Base-by-base conservation (phyloP, 169 alveolate genomes). In the Cryptosporidium andersoni region DNA sequence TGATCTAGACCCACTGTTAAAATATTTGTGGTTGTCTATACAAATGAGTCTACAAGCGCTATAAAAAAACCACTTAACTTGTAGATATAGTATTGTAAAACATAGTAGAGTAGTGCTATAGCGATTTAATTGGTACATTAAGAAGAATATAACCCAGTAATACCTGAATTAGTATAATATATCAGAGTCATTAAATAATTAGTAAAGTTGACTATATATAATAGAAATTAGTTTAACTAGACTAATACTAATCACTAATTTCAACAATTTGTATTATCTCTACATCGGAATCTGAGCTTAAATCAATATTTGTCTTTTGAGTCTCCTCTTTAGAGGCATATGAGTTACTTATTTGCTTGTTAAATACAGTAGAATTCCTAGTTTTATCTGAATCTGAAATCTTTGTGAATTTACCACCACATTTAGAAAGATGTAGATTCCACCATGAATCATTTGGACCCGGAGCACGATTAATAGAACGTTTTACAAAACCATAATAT, bases 401-500 rank as follows among this genome's bases (percentile, higher is more conserved):
- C 25, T 25, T 25, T 25, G 25, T 25, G 25, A 74, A 74, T 4
- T 43, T 53, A 34, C 85, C 85, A 14, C 85, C 85, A 58, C 85
- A 74, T 56, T 43, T 43, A 45, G n/a, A 43, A 14, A 36, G n/a
- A 48, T 74, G 85, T 5, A 14, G 9, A 25, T 14, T 25, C 85
- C 85, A 74, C 85, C 85, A 74, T 34, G 53, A 58, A 45, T 74
- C 85, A 1, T 51, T 37, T 34, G 63, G 53, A 25, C 67, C 48
- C 5, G 85, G 85, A 5, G 55, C 36, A 68, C 63, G 55, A 63
- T 97, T 96, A 81, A 92, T 93, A 2, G 98, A 91, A 65, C 99
- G 91, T 37, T 92, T 92, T 14, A 95, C 92, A 62, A 81, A 92
- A 9, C 99, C 99, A 91, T 80, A 97, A 82, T 82, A 94, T 16